Evolutionary conservation across 208 protist species (phyloP), one percentile per base, ranked within the genome.

Genomic region (Crithidia mellificae): DNA sequence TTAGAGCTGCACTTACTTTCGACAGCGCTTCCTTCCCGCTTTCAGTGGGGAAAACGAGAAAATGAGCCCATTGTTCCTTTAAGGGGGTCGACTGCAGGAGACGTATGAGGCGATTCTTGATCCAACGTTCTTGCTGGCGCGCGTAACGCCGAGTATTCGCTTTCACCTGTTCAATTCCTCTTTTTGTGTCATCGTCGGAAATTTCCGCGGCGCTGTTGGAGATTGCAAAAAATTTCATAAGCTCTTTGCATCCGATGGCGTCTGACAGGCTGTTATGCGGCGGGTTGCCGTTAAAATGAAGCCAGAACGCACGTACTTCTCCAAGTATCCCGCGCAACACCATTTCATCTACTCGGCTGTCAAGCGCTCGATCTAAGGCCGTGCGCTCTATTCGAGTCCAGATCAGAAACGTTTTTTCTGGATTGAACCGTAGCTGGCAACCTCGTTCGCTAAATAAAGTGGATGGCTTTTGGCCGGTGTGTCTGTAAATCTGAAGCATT

Each of bases 231-330:
- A 52, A 46, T 20, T 51, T 25, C 7, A 61, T 20, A 36, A 92
- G 86, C 63, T 95, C 84, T 50, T 92, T 95, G 70, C 78, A 95
- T 0, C 90, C 90, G 58, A 95, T 95, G 12, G 87, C 84, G 24
- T 85, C 82, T 7, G 66, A 34, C 27, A 94, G 62, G 46, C 67
- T 70, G 46, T 30, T 74, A 17, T 14, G 46, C 6, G 65, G 67
- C 47, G 62, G 72, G 11, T 63, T 38, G 15, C 55, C 55, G 7
- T 50, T 30, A 9, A 34, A 46, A 30, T 30, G 30, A 20, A 56
- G 2, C 56, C 71, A 54, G 58, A 93, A 90, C 25, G 65, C 36
- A 15, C 55, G 25, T 38, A 85, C 69, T 58, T 97, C 91, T 0
- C 76, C 54, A 22, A 96, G 38, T 53, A 96, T 73, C 11, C 94